Percentiles rank a stretch among this genome's conserved stretches.
Evolutionary conservation across 345 rosid genomes (phyloP).

Genomic region (Barbarea vulgaris): DNA sequence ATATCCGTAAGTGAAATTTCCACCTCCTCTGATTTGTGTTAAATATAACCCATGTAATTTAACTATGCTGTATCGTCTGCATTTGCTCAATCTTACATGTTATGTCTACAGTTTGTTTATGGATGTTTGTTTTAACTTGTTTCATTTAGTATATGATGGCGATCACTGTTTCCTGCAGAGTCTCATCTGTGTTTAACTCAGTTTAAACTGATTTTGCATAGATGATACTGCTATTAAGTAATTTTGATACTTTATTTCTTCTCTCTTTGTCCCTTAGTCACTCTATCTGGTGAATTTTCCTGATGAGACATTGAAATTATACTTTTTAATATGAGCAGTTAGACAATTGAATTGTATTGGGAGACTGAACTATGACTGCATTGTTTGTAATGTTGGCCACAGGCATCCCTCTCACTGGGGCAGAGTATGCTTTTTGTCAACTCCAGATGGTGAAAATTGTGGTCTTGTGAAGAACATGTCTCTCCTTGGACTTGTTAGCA

Average conservation of each 20-base stretch:
- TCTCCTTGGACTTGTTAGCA: slow-evolving; percentile 78
- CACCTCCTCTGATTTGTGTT: neutral
- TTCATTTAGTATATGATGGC: slow-evolving; percentile 10
- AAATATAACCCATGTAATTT: neutral
- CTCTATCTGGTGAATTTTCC: neutral
- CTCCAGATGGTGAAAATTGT: slow-evolving; percentile 97
- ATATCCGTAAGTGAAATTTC: slow-evolving; percentile 77
- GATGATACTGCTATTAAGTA: slow-evolving; percentile 8
- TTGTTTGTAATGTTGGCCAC: slow-evolving; percentile 13
- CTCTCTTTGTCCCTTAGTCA: neutral
- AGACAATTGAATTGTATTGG: neutral
- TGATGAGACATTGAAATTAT: neutral
- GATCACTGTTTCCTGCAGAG: slow-evolving; percentile 13
- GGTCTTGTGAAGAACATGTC: slow-evolving; percentile 94
- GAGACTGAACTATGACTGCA: neutral
- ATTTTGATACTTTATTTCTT: slow-evolving; percentile 1
- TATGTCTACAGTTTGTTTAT: slow-evolving; percentile 16
- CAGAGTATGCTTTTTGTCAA: slow-evolving; percentile 86
- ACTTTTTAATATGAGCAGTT: neutral
- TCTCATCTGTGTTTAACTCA: neutral
- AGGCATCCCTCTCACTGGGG: slow-evolving; percentile 99
- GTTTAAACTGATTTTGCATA: neutral
- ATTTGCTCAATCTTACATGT: slow-evolving; percentile 17
- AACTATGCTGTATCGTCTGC: slow-evolving; percentile 5
- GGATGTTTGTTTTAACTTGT: neutral